A percentile compares a stretch with the other conserved stretches of the same genome.
phyloP scores from a whole-genome alignment of 768 basidiomycete genomes.

The Rubroboletus pulcherrimus region DNA sequence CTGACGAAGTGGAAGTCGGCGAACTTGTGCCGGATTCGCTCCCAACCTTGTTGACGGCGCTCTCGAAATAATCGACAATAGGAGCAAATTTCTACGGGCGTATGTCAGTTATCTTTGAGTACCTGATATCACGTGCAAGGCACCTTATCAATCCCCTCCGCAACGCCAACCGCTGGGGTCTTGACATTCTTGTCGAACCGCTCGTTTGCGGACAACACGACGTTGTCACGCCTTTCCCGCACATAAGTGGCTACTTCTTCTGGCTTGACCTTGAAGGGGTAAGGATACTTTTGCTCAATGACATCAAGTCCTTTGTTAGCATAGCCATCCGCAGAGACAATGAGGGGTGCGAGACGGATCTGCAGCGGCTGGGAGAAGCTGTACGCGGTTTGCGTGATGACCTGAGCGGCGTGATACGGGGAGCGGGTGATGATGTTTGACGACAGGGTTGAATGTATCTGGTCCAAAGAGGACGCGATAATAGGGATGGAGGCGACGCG shows the following conservation, averaged over 20 bases:
- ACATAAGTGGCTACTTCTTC: slow-evolving; percentile 65
- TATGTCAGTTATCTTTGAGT: slow-evolving; percentile 11
- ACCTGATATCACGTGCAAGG: slow-evolving; percentile 23
- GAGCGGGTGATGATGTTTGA: slow-evolving; percentile 58
- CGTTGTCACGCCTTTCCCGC: slow-evolving; percentile 52
- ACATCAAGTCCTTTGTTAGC: slow-evolving; percentile 75
- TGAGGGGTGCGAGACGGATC: slow-evolving; percentile 59
- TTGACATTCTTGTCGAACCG: slow-evolving; percentile 63
- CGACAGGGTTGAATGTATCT: slow-evolving; percentile 56
- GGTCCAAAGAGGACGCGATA: slow-evolving; percentile 58
- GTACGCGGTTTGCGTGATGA: slow-evolving; percentile 54
- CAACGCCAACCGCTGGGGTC: slow-evolving; percentile 58
- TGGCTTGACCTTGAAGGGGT: slow-evolving; percentile 69
- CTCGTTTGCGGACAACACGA: slow-evolving; percentile 53
- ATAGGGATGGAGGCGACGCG: slow-evolving; percentile 75
- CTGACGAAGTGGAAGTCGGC: slow-evolving; percentile 45
- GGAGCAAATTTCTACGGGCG: slow-evolving; percentile 60
- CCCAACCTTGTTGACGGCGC: slow-evolving; percentile 46
- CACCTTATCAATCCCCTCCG: slow-evolving; percentile 71
- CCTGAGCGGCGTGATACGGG: slow-evolving; percentile 64
- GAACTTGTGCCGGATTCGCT: slow-evolving; percentile 46
- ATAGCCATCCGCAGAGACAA: slow-evolving; percentile 56
- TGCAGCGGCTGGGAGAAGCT: slow-evolving; percentile 65
- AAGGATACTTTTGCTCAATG: slow-evolving; percentile 70
- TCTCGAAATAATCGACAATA: slow-evolving; percentile 67